phyloP scores from a whole-genome alignment of 257 asterid genomes.

The Solanum verrucosum region DNA sequence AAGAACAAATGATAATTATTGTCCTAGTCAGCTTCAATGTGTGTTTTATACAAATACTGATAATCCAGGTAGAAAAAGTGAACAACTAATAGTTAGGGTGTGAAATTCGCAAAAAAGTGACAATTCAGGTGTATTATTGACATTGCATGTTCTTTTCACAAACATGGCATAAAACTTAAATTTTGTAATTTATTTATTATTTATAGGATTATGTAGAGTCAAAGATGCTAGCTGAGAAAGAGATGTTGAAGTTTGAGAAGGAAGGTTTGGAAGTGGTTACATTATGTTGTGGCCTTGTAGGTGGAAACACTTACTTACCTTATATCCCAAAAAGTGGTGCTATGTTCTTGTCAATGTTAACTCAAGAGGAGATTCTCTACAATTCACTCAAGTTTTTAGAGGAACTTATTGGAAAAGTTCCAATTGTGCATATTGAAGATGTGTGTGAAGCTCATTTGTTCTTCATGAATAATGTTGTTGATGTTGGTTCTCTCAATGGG shows the following conservation, averaged over 20 bases:
- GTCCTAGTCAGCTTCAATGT: background rate
- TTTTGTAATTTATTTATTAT: background rate
- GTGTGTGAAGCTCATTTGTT: constrained; percentile 41
- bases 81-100: too few species aligned
- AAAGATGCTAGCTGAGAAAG: constrained; percentile 48
- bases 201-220: constrained; percentile 33
- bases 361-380: constrained; percentile 3
- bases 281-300: constrained; percentile 50
- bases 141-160: background rate
- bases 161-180: background rate
- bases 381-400: constrained; percentile 34
- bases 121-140: background rate
- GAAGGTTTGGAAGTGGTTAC: constrained; percentile 39
- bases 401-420: constrained; percentile 41
- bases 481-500: constrained; percentile 15
- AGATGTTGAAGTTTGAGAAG: constrained; percentile 31
- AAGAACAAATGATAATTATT: too few species aligned
- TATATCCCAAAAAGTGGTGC: constrained; percentile 6
- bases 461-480: constrained; percentile 19
- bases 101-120: background rate
- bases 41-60: too few species aligned
- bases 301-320: constrained; percentile 37
- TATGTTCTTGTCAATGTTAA: constrained; percentile 13
- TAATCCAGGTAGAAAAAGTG: too few species aligned
- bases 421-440: constrained; percentile 44